Percentiles rank a stretch among this genome's conserved stretches.
Evolutionary conservation across 2,329 filamentous ascomycete genomes (phyloP).

Genomic region (Phaeoacremonium minimum): DNA sequence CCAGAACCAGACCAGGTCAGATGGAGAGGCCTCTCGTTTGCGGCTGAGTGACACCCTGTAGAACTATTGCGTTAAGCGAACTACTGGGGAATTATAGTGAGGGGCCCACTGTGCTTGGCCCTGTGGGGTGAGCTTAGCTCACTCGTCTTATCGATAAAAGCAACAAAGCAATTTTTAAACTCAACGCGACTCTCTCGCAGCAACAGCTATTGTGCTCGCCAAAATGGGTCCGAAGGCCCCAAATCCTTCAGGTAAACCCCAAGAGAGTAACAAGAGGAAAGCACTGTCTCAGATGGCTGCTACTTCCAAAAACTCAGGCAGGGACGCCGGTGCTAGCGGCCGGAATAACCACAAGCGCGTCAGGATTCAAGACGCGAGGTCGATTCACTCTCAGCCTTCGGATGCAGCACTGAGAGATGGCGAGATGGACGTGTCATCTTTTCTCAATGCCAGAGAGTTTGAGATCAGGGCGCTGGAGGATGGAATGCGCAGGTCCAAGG

Average conservation of each 20-base stretch:
- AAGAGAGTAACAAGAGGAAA: conserved; percentile 16
- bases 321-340: conserved; percentile 17
- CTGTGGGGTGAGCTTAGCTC: neutral
- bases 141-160: conserved; percentile 12
- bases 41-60: no score
- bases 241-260: conserved; percentile 6
- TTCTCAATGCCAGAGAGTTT: conserved; percentile 80
- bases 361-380: conserved; percentile 41
- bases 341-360: conserved; percentile 34
- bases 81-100: neutral
- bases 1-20: no score
- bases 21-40: no score
- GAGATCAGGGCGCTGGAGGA: conserved; percentile 83
- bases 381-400: conserved; percentile 45
- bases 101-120: neutral
- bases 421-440: conserved; percentile 79
- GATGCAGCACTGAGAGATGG: conserved; percentile 59
- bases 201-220: neutral
- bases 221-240: conserved; percentile 14
- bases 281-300: conserved; percentile 8
- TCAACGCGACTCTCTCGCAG: conserved; percentile 2
- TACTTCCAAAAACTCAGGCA: conserved; percentile 1
- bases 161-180: no score
- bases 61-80: no score
- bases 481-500: conserved; percentile 73